Evolutionary conservation across 1,284 basidiomycete species (phyloP), one percentile per base, ranked within the genome.

Genomic region (Fomes fomentarius): DNA sequence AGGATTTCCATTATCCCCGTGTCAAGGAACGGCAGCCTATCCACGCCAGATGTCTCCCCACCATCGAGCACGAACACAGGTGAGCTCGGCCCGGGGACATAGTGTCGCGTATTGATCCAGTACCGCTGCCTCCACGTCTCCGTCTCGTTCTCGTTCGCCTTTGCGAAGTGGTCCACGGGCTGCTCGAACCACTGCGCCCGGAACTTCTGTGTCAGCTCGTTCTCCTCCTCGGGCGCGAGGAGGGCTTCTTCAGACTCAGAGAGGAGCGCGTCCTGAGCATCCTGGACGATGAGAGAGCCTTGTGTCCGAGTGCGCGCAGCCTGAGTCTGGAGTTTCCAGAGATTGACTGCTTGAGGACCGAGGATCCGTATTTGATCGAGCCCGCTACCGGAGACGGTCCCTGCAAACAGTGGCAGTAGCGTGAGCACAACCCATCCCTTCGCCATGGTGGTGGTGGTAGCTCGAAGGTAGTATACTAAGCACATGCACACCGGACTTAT

Each of bases 1-100:
- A 98, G 78, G 56, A 96, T 94, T 48, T 94, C 87, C 11, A 91
- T 80, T 58, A 97, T 96, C 0, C 94, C 95, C 0, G 87, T 90
- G 63, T 91, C 87, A 52, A 91, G 71, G 74, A 86, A 91, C 10
- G 83, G 81, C 41, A 91, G 65, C 50, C 90, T 76, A 47, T 85
- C 77, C 76, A 83, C 82, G 19, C 90, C 90, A 54, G 80, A 87
- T 3, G 91, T 94, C 73, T 96, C 93, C 9, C 93, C 93, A 19
- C 91, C 89, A 68, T 95, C 90, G 44, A 95, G 73, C 10, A 93
- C 80, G 65, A 91, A 85, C 24, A 96, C 87, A 0, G 93, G 93
- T 4, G 85, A 88, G 42, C 85, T 84, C 1, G 79, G 73, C 11
- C 85, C 80, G 0, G 86, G 78, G 55, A 82, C 78, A 71, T 96